These are phyloP conservation scores for Termitomyces sp. DNA, from an alignment of 768 basidiomycete genomes.

Conservation along the genomic window DNA sequence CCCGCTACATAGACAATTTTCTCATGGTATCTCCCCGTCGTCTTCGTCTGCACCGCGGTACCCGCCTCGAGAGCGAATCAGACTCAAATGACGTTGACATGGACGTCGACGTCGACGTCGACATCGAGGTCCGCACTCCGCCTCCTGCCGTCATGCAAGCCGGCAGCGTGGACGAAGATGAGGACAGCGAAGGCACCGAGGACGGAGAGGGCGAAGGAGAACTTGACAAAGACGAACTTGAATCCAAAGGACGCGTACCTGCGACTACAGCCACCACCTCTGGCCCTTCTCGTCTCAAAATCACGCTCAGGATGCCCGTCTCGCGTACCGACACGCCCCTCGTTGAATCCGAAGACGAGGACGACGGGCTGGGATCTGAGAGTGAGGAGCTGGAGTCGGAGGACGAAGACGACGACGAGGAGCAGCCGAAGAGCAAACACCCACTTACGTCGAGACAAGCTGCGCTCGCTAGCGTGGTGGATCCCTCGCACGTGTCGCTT, in stretches of 20 bases:
- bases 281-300: constrained; percentile 8
- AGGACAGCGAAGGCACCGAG: constrained; percentile 26
- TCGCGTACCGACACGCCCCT: constrained; percentile 10
- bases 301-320: constrained; percentile 15
- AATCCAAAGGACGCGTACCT: background rate
- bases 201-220: constrained; percentile 30
- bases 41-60: background rate
- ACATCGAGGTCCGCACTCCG: background rate
- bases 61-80: background rate
- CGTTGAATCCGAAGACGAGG: constrained; percentile 33
- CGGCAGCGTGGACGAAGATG: constrained; percentile 20
- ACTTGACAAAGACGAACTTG: constrained; percentile 3
- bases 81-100: background rate
- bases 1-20: too few species aligned
- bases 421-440: constrained; percentile 12
- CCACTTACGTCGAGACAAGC: constrained; percentile 62
- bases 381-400: background rate
- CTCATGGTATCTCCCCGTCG: background rate
- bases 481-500: constrained; percentile 63
- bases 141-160: background rate
- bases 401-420: background rate
- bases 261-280: background rate
- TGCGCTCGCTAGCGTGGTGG: constrained; percentile 64
- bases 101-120: background rate
- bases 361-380: background rate